Evolutionary conservation across 331 rosid species (phyloP).

Genomic region (Arachis monticola): DNA sequence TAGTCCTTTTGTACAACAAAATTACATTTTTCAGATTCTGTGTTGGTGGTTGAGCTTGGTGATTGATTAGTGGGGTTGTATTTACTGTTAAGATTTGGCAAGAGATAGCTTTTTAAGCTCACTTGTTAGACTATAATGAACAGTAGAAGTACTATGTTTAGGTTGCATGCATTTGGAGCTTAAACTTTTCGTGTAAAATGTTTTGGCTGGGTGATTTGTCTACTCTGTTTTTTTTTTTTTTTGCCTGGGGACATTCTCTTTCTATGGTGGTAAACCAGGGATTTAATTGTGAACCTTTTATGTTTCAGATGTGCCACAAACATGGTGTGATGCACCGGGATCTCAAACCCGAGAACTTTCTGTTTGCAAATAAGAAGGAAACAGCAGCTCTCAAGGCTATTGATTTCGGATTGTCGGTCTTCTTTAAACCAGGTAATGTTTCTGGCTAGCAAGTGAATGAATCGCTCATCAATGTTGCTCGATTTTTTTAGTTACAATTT

Average conservation of each 20-base stretch:
- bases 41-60: not conserved
- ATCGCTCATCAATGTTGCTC: slow-evolving; percentile 17
- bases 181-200: not conserved
- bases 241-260: not conserved
- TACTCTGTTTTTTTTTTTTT: not conserved
- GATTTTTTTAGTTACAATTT: slow-evolving; percentile 7
- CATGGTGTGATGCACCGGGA: slow-evolving; percentile 97
- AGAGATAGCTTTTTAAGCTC: slow-evolving; percentile 32
- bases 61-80: not conserved
- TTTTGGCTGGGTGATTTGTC: slow-evolving; percentile 1
- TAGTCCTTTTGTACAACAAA: not conserved
- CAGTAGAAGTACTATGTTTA: not conserved
- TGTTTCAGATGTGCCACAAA: slow-evolving; percentile 84
- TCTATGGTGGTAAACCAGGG: slow-evolving; percentile 3
- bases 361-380: slow-evolving; percentile 91
- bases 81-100: not conserved
- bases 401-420: slow-evolving; percentile 92
- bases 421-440: slow-evolving; percentile 84
- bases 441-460: slow-evolving; percentile 8
- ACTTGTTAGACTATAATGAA: not conserved
- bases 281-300: not conserved
- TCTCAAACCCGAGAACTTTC: slow-evolving; percentile 95
- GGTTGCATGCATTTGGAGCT: not conserved
- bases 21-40: not conserved
- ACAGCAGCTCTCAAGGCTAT: slow-evolving; percentile 80